A percentile compares a stretch with the other conserved stretches of the same genome.
Conservation (phyloP, 495 filamentous ascomycete genomes). For the Talaromyces trachyspermus region DNA sequence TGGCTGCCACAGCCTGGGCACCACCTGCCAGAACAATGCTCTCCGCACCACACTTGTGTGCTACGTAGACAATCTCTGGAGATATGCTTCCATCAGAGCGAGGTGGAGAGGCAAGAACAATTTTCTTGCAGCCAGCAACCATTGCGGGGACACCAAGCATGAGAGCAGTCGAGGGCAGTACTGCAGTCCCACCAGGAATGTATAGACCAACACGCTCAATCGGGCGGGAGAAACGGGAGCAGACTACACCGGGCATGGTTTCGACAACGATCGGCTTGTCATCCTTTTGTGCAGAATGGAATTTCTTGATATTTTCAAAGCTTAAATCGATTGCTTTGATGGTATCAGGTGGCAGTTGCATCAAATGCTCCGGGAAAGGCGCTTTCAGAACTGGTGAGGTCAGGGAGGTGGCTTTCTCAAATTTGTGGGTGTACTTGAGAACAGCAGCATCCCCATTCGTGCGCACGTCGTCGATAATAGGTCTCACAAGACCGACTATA, state of each 20-base stretch:
- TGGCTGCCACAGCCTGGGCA: slow-evolving; percentile 82
- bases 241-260: slow-evolving; percentile 95
- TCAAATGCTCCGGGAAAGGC: slow-evolving; percentile 75
- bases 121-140: slow-evolving; percentile 95
- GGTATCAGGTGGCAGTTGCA: slow-evolving; percentile 76
- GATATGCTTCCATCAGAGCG: slow-evolving; percentile 84
- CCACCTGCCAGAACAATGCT: slow-evolving; percentile 93
- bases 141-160: slow-evolving; percentile 97
- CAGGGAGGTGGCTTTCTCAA: slow-evolving; percentile 87
- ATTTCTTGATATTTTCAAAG: slow-evolving; percentile 87
- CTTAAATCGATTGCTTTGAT: slow-evolving; percentile 87
- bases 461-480: slow-evolving; percentile 82
- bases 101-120: slow-evolving; percentile 87
- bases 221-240: slow-evolving; percentile 84
- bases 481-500: slow-evolving; percentile 81
- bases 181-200: slow-evolving; percentile 90
- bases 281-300: slow-evolving; percentile 84
- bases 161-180: slow-evolving; percentile 89
- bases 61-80: slow-evolving; percentile 96
- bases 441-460: slow-evolving; percentile 77
- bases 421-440: slow-evolving; percentile 89
- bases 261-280: slow-evolving; percentile 74
- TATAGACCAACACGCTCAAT: slow-evolving; percentile 95
- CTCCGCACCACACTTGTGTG: slow-evolving; percentile 92
- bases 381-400: slow-evolving; percentile 82